Conservation (phyloP, 768 basidiomycete species). For the Gymnopilus dilepis region DNA sequence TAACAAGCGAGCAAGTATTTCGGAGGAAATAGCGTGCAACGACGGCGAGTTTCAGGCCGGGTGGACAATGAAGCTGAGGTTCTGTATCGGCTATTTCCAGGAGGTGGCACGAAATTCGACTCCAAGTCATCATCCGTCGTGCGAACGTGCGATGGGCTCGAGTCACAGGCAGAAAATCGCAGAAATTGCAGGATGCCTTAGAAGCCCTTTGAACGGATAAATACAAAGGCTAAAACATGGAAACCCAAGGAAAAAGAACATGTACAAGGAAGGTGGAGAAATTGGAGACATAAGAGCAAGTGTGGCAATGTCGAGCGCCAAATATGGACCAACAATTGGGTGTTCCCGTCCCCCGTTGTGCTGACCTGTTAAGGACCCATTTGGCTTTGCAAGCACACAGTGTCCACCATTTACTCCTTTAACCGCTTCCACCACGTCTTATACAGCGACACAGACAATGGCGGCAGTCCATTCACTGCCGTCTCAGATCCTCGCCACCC, state of each 20-base stretch:
- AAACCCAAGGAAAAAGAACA: not conserved
- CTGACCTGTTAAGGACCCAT: conserved; percentile 46
- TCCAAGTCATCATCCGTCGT: conserved; percentile 10
- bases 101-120: conserved; percentile 9
- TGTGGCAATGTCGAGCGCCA: conserved; percentile 30
- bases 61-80: conserved; percentile 2
- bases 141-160: conserved; percentile 22
- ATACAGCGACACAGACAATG: conserved; percentile 60
- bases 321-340: conserved; percentile 41
- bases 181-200: not conserved
- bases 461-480: conserved; percentile 73
- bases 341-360: conserved; percentile 38
- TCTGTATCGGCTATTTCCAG: conserved; percentile 16
- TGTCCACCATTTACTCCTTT: conserved; percentile 33
- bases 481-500: conserved; percentile 62
- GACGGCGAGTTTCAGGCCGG: conserved; percentile 5
- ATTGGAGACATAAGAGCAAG: conserved; percentile 12
- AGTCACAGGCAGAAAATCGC: not conserved
- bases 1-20: not conserved
- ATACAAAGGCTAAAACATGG: not conserved
- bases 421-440: conserved; percentile 56
- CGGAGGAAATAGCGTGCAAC: not conserved
- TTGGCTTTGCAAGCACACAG: conserved; percentile 45
- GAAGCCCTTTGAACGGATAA: not conserved
- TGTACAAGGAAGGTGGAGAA: conserved; percentile 3